phyloP scores from a whole-genome alignment of 106 monocot species.

The Dendrobium huoshanense region DNA sequence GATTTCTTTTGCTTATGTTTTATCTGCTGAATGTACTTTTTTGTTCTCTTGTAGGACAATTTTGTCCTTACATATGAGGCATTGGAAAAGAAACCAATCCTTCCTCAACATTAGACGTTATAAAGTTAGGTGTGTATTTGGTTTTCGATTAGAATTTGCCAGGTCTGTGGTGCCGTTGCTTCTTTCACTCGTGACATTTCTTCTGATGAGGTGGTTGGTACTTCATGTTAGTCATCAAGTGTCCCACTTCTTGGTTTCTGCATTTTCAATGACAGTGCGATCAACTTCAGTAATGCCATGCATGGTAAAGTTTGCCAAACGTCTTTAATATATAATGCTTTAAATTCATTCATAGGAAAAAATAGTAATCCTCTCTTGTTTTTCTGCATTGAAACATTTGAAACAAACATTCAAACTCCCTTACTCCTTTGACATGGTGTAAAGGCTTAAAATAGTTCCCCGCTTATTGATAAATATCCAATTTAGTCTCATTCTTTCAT shows the following conservation, averaged over 20 bases:
- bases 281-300: conserved; percentile 2
- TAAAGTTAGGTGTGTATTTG: background rate
- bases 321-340: background rate
- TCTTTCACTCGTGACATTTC: conserved; percentile 1
- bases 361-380: background rate
- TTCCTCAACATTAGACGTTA: conserved; percentile 38
- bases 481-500: too few relatives aligned
- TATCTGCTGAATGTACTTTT: background rate
- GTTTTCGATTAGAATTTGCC: background rate
- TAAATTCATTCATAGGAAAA: background rate
- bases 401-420: too few relatives aligned
- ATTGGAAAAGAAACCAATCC: conserved; percentile 70
- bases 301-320: background rate
- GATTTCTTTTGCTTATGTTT: background rate
- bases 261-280: background rate
- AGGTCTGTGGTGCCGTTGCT: background rate
- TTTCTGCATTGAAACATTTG: too few relatives aligned
- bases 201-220: background rate
- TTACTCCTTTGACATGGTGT: too few relatives aligned
- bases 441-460: too few relatives aligned
- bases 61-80: conserved; percentile 65
- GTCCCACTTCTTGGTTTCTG: background rate
- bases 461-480: too few relatives aligned
- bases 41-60: conserved; percentile 59
- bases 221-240: background rate